Base-by-base conservation (phyloP, 306 rosid species). In the Cucurbita argyrosperma region DNA sequence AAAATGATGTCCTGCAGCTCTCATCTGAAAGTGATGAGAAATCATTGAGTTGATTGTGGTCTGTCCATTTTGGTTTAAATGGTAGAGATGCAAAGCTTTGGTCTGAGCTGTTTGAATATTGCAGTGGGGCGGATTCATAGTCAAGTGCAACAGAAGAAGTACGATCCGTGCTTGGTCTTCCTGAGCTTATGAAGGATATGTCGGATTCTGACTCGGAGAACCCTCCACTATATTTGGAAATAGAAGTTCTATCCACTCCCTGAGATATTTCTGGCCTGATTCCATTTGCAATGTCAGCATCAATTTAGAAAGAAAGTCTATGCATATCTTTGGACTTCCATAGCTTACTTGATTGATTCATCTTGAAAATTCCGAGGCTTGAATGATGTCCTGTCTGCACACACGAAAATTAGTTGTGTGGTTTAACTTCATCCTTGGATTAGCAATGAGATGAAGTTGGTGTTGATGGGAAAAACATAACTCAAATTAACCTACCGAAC, bases 181-280 rank as follows among this genome's bases (percentile, higher is more conserved):
- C 96, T 0, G 99, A 91, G 88, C 96, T 89, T 21, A 89, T 71
- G 75, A 91, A 95, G 74, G 97, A 91, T 80, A 89, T 89, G 70
- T 95, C 97, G 15, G 92, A 76, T 16, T 91, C 97, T 6, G 89
- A 76, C 39, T 86, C 97, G 14, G 84, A 57, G n/a, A 84, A 81
- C 3, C 85, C 97, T 35, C 79, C 64, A 62, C 79, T 30, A 30
- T 30, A 59, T 77, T 78, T 86, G 73, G 79, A 81, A 73, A 81
- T 84, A 62, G 80, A 72, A 45, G 70, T 83, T 60, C 84, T 60
- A 70, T 83, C 80, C 77, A 81, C 83, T 77, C 60, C 45, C 1
- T 70, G 40, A 52, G 68, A 63, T 16, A 72, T 54, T 30, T 85
- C 72, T 46, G 90, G 80, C 83, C 88, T 87, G 77, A 45, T 62